Conservation (phyloP, 139 green algal genomes). For the Chlorella sp. region DNA sequence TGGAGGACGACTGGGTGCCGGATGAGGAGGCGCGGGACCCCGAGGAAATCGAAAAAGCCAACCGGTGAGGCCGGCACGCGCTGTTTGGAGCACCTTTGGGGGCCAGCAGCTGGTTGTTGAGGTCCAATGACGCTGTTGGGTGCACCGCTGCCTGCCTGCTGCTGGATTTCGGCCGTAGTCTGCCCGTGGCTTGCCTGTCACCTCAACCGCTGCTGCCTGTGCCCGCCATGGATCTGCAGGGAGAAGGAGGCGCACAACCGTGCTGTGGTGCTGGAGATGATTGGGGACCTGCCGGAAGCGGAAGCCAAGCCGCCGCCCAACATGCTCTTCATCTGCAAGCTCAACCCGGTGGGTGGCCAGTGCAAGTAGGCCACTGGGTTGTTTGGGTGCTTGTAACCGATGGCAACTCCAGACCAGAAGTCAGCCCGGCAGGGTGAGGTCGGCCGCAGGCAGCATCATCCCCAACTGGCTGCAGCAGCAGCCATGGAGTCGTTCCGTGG, state of each 20-base stretch:
- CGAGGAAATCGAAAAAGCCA: slow-evolving; percentile 86
- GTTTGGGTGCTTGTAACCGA: too few relatives aligned
- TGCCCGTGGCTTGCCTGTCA: too few relatives aligned
- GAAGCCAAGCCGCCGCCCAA: slow-evolving; percentile 93
- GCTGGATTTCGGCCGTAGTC: too few relatives aligned
- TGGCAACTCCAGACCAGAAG: too few relatives aligned
- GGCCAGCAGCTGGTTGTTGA: not conserved
- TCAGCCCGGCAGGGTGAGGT: too few relatives aligned
- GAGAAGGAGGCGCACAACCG: slow-evolving; percentile 85
- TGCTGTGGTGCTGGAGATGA: slow-evolving; percentile 98
- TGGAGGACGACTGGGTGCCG: slow-evolving; percentile 97
- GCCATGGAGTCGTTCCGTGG: too few relatives aligned
- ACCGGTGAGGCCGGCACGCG: slow-evolving; percentile 2
- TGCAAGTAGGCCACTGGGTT: too few relatives aligned
- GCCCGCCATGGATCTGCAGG: too few relatives aligned
- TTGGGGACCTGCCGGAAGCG: slow-evolving; percentile 91
- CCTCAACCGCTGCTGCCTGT: too few relatives aligned
- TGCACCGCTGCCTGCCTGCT: not conserved
- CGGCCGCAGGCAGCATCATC: too few relatives aligned
- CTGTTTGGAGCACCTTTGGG: not conserved
- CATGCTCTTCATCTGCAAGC: slow-evolving; percentile 99
- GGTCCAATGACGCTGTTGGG: not conserved
- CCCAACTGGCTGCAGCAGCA: too few relatives aligned
- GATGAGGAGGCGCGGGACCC: slow-evolving; percentile 68
- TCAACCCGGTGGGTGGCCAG: slow-evolving; percentile 83